Conservation (phyloP, 2,329 filamentous ascomycete genomes). For the Lithohypha guttulata region DNA sequence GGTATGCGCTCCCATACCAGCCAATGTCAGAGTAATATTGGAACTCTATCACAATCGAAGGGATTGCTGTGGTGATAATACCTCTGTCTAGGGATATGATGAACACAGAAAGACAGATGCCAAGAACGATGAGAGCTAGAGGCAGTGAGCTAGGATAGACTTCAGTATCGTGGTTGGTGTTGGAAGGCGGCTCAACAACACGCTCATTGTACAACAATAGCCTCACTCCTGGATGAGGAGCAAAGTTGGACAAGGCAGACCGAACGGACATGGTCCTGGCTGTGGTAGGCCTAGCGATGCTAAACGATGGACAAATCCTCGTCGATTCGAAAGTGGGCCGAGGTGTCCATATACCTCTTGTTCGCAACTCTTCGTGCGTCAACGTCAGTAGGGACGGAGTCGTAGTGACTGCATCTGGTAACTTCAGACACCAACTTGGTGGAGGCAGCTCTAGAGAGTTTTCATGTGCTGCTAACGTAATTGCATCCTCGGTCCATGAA, state of each 20-base stretch:
- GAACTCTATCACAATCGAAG: conserved; percentile 20
- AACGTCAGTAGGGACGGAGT: background rate
- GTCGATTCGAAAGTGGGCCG: conserved; percentile 1
- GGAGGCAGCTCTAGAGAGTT: background rate
- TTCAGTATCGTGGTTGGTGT: conserved; percentile 1
- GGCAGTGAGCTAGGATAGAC: conserved; percentile 21
- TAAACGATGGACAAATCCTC: background rate
- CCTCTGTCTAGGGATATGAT: conserved; percentile 24
- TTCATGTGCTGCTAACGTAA: background rate
- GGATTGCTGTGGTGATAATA: conserved; percentile 22
- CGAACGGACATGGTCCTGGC: background rate
- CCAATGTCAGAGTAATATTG: conserved; percentile 20
- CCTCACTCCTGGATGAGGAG: background rate
- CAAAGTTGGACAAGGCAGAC: background rate
- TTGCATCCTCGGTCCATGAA: background rate
- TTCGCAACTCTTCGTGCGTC: background rate
- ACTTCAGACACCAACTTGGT: background rate
- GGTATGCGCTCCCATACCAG: conserved; percentile 23
- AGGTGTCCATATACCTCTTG: background rate
- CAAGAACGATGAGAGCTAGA: conserved; percentile 21
- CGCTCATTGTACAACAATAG: background rate
- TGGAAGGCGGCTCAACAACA: background rate
- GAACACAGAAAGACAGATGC: conserved; percentile 24
- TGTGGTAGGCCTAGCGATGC: background rate
- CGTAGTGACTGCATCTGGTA: background rate